Evolutionary conservation across 495 filamentous ascomycete genomes (phyloP).

Genomic region (Apodospora peruviana): DNA sequence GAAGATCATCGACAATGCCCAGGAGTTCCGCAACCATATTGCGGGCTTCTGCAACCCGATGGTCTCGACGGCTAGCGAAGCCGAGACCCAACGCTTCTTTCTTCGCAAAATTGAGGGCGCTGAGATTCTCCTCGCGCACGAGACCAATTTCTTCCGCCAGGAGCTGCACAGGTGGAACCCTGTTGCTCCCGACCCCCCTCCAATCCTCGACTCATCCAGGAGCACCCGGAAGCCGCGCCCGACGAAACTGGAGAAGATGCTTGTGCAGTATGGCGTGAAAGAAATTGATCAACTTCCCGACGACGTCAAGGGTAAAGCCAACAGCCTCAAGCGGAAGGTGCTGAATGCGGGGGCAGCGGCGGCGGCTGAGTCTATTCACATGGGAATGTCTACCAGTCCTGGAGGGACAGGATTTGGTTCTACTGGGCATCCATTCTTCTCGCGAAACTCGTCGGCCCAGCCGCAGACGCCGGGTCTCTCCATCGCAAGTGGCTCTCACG

Average conservation of each 20-base stretch:
- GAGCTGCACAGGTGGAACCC: conserved; percentile 96
- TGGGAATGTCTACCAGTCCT: conserved; percentile 27
- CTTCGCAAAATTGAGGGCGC: conserved; percentile 97
- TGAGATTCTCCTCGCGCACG: conserved; percentile 83
- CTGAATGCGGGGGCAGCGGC: conserved; percentile 37
- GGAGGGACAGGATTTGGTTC: conserved; percentile 26
- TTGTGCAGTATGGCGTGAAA: conserved; percentile 77
- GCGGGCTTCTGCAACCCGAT: conserved; percentile 72
- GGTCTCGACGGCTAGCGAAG: conserved; percentile 76
- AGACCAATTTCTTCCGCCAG: conserved; percentile 96
- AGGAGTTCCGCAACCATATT: conserved; percentile 79
- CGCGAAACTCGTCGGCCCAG: conserved; percentile 30
- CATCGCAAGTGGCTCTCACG: conserved; percentile 24
- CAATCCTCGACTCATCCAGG: conserved; percentile 74
- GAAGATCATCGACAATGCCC: conserved; percentile 78
- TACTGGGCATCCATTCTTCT: conserved; percentile 28
- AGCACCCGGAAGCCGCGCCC: conserved; percentile 96
- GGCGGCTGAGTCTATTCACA: conserved; percentile 14
- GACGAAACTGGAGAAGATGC: conserved; percentile 95
- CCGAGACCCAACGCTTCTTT: conserved; percentile 90
- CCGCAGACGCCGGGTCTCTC: conserved; percentile 34
- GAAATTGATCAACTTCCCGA: conserved; percentile 85
- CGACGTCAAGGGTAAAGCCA: conserved; percentile 68
- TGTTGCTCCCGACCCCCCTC: conserved; percentile 80
- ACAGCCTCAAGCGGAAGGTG: conserved; percentile 55